phyloP scores from a whole-genome alignment of 179 eudicot genomes.

The Silene noctiflora region DNA sequence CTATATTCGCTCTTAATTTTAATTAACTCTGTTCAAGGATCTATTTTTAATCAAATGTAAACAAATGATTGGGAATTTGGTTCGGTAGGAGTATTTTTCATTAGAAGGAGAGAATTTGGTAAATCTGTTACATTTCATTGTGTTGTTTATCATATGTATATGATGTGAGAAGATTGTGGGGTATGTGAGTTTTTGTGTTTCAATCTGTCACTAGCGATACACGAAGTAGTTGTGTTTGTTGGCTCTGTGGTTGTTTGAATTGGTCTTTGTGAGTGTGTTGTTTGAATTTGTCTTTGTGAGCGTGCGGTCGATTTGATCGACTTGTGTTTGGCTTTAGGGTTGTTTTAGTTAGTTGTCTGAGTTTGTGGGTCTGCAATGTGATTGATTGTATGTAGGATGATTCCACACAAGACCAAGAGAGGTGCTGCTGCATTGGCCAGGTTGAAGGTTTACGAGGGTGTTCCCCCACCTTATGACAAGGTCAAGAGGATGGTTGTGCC shows the following conservation, averaged over 20 bases:
- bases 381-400: conserved; percentile 37
- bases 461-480: conserved; percentile 86
- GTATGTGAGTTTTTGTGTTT: too few relatives aligned
- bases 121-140: too few relatives aligned
- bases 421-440: conserved; percentile 86
- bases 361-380: neutral
- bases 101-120: too few relatives aligned
- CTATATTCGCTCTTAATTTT: too few relatives aligned
- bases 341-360: neutral
- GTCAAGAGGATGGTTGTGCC: conserved; percentile 81
- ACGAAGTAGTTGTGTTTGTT: too few relatives aligned
- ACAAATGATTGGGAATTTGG: neutral
- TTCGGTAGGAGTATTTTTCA: neutral
- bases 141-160: too few relatives aligned
- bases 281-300: too few relatives aligned
- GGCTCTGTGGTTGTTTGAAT: neutral
- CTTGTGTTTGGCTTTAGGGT: neutral
- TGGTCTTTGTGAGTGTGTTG: neutral
- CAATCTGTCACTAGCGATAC: too few relatives aligned
- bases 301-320: neutral
- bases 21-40: too few relatives aligned
- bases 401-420: conserved; percentile 85
- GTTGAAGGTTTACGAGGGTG: conserved; percentile 73
- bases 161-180: too few relatives aligned
- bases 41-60: neutral